Evolutionary conservation across 192 early-diverging fungal species (phyloP), one percentile per base, ranked within the genome.

Genomic region (Chytriomyces sp.): DNA sequence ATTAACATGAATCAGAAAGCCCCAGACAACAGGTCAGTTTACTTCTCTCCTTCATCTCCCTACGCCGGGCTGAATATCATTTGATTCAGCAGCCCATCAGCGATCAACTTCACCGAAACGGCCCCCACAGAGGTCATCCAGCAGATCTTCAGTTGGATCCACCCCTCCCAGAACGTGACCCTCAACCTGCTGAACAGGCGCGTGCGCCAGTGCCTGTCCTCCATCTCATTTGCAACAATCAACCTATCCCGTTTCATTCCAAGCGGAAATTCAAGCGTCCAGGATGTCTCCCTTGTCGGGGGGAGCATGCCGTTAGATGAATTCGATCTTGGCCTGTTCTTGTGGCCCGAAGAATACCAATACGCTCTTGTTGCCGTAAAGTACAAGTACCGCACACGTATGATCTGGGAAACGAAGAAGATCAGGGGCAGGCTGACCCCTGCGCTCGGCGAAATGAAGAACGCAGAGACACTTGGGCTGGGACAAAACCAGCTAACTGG

Each of bases 401-500:
- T 57, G 16, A 20, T n/a, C 16, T 57, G 53, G 53, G 13, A 57
- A n/a, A 20, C 53, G 20, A 13, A 20, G 53, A 13, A 20, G 16
- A 0, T 57, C 3, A 13, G 20, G 53, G 53, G 53, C 53, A 57
- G 16, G 53, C 53, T 57, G 13, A 20, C 16, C 16, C 53, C 53
- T 13, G 53, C 53, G 53, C 20, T 64, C 1, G 62, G n/a, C n/a
- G 26, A 28, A 10, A 18, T 64, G n/a, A 18, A 16, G 26, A 64
- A 26, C 26, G n/a, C 26, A 10, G 10, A 64, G 62, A 26, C 11
- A 5, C 62, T 64, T 16, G 16, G 26, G 1, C 6, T 64, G 16
- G 62, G 62, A 18, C 10, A 64, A 3, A 64, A 64, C 26, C 62
- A 28, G n/a, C 62, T 64, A 10, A 28, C 10, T 64, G 62, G 62